Percentiles rank a stretch among this genome's conserved stretches.
Conservation (phyloP, 1,139 yeast species). For the Candida glucosophila region DNA sequence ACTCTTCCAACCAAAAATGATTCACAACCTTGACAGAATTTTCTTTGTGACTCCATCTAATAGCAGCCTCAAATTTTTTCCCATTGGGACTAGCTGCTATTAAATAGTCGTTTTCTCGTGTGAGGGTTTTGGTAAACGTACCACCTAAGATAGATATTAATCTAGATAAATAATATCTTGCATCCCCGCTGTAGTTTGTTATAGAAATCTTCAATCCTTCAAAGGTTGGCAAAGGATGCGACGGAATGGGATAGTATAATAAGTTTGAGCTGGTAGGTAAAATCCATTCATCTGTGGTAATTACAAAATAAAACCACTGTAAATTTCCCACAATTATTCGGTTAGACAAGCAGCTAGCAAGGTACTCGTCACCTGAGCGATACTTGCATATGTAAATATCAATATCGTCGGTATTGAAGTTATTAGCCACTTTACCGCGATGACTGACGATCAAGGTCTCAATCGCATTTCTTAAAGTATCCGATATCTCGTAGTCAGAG, state of each 20-base stretch:
- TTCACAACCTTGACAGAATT: slow-evolving; percentile 50
- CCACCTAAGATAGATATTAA: slow-evolving; percentile 73
- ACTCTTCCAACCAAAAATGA: slow-evolving; percentile 88
- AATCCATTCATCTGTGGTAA: slow-evolving; percentile 47
- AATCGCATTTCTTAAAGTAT: slow-evolving; percentile 19
- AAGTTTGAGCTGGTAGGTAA: slow-evolving; percentile 48
- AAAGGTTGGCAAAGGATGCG: slow-evolving; percentile 43
- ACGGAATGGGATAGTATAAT: slow-evolving; percentile 67
- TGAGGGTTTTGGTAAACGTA: slow-evolving; percentile 59
- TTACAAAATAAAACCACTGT: slow-evolving; percentile 66
- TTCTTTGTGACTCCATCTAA: slow-evolving; percentile 38
- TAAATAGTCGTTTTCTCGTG: slow-evolving; percentile 61
- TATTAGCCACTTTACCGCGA: slow-evolving; percentile 21
- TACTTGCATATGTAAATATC: slow-evolving; percentile 63
- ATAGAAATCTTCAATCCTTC: slow-evolving; percentile 49
- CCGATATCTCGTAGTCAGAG: slow-evolving; percentile 26
- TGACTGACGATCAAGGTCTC: slow-evolving; percentile 18
- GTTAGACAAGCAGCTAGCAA: slow-evolving; percentile 15
- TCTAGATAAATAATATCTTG: slow-evolving; percentile 60
- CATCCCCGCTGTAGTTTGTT: slow-evolving; percentile 80
- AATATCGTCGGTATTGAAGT: slow-evolving; percentile 18
- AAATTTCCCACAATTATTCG: slow-evolving; percentile 51
- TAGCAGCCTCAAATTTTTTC: slow-evolving; percentile 66
- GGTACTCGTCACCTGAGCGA: slow-evolving; percentile 46
- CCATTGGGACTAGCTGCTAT: slow-evolving; percentile 66